These are phyloP conservation scores for Moniliophthora roreri DNA, from an alignment of 1,284 basidiomycete genomes.

Conservation along the genomic window DNA sequence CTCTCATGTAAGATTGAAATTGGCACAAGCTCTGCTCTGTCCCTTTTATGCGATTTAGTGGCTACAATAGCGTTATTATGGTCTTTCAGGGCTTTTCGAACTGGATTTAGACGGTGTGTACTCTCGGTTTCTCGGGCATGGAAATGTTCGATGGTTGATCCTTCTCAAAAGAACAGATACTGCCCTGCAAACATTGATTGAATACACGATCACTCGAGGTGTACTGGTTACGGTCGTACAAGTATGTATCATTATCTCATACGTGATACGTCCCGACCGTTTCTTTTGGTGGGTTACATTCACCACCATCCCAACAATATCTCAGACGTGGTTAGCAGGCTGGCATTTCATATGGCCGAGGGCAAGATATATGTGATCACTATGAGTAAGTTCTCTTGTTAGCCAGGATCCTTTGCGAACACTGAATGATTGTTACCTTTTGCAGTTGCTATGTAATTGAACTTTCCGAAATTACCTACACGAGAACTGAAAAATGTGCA, in stretches of 20 bases:
- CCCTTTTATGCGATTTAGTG: slow-evolving; percentile 1
- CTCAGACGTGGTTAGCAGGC: background rate
- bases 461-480: no score
- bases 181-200: slow-evolving; percentile 2
- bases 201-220: slow-evolving; percentile 8
- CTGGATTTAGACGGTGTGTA: background rate
- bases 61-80: slow-evolving; percentile 1
- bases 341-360: slow-evolving; percentile 1
- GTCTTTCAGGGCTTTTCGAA: background rate
- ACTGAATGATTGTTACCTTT: background rate
- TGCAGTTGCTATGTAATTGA: background rate
- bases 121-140: no score
- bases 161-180: slow-evolving; percentile 3
- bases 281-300: slow-evolving; percentile 2
- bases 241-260: background rate
- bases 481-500: no score
- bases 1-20: slow-evolving; percentile 1
- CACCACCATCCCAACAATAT: no score
- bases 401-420: slow-evolving; percentile 6
- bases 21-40: background rate
- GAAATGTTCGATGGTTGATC: no score
- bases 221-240: background rate
- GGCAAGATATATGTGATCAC: slow-evolving; percentile 9
- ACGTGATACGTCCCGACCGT: background rate
- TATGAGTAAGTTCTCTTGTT: slow-evolving; percentile 1